phyloP scores from a whole-genome alignment of 495 filamentous ascomycete genomes.

The Lasiosphaeria hispida region DNA sequence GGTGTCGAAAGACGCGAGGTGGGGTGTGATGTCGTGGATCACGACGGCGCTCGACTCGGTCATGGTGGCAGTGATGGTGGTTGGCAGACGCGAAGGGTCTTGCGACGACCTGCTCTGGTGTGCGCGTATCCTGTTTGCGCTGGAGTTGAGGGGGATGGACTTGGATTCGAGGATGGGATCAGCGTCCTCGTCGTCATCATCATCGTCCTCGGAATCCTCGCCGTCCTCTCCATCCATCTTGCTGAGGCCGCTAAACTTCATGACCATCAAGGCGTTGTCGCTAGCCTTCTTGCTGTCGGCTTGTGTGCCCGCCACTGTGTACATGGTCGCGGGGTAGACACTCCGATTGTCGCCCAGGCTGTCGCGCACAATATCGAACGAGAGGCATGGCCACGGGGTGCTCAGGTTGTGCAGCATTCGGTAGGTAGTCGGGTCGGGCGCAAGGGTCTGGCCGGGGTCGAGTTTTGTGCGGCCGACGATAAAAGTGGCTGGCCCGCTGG shows the following conservation, averaged over 20 bases:
- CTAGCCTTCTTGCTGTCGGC: conserved; percentile 68
- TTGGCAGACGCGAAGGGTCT: conserved; percentile 66
- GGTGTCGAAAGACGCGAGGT: conserved; percentile 81
- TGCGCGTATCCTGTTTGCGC: conserved; percentile 87
- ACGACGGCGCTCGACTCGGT: conserved; percentile 81
- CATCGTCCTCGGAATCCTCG: conserved; percentile 68
- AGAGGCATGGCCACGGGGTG: conserved; percentile 93
- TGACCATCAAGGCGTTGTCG: conserved; percentile 90
- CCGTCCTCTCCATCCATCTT: conserved; percentile 69
- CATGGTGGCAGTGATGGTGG: conserved; percentile 86
- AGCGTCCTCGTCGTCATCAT: conserved; percentile 72
- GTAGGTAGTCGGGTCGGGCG: conserved; percentile 88
- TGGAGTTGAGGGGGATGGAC: conserved; percentile 77
- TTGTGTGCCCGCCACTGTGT: conserved; percentile 91
- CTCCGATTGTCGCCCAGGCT: conserved; percentile 85
- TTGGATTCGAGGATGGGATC: conserved; percentile 94
- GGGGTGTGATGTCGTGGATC: conserved; percentile 89
- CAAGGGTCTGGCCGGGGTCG: conserved; percentile 81
- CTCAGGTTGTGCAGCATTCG: conserved; percentile 93
- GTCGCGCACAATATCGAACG: conserved; percentile 89
- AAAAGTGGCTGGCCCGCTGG: conserved; percentile 70
- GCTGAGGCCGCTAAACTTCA: conserved; percentile 89
- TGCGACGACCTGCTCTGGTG: conserved; percentile 66
- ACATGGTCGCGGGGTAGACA: conserved; percentile 87
- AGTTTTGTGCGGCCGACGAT: conserved; percentile 88